These are phyloP conservation scores for Aspergillus arachidicola DNA, from an alignment of 2,329 filamentous ascomycete species.

Conservation along the genomic window DNA sequence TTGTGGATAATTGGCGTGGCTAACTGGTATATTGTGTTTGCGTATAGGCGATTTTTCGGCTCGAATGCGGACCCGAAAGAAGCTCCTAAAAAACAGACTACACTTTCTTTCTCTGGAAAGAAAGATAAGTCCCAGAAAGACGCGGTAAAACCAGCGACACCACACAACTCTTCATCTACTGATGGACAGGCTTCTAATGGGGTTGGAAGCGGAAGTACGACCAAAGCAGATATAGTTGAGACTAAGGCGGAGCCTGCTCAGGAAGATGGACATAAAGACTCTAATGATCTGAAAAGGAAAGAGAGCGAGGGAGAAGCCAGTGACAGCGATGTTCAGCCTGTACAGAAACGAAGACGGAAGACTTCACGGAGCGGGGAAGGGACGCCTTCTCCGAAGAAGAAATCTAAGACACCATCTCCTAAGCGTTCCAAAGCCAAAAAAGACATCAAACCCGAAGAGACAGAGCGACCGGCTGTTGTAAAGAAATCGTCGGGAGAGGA, in stretches of 20 bases:
- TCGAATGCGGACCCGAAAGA: slow-evolving; percentile 60
- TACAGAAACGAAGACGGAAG: slow-evolving; percentile 55
- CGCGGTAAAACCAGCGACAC: slow-evolving; percentile 26
- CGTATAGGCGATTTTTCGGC: slow-evolving; percentile 81
- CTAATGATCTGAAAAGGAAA: slow-evolving; percentile 21
- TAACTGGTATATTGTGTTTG: slow-evolving; percentile 5
- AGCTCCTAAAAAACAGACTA: slow-evolving; percentile 72
- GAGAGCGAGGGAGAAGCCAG: slow-evolving; percentile 43
- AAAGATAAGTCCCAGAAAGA: slow-evolving; percentile 46
- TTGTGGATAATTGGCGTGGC: background rate
- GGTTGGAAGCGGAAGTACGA: slow-evolving; percentile 16
- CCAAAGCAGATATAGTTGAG: slow-evolving; percentile 18
- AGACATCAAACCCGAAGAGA: slow-evolving; percentile 21
- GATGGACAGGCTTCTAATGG: slow-evolving; percentile 6
- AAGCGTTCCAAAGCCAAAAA: slow-evolving; percentile 20
- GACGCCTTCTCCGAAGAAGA: slow-evolving; percentile 31
- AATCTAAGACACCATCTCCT: slow-evolving; percentile 20
- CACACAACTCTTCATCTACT: slow-evolving; percentile 23
- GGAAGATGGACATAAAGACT: slow-evolving; percentile 6
- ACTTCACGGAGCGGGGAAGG: slow-evolving; percentile 37
- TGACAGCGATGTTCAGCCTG: slow-evolving; percentile 60
- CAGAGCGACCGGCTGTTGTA: slow-evolving; percentile 25
- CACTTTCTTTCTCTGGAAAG: slow-evolving; percentile 69
- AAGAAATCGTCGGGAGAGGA: slow-evolving; percentile 53
- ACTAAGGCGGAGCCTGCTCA: slow-evolving; percentile 6